Evolutionary conservation across 148 eudicot genomes (phyloP).

Genomic region (Fagopyrum tataricum): DNA sequence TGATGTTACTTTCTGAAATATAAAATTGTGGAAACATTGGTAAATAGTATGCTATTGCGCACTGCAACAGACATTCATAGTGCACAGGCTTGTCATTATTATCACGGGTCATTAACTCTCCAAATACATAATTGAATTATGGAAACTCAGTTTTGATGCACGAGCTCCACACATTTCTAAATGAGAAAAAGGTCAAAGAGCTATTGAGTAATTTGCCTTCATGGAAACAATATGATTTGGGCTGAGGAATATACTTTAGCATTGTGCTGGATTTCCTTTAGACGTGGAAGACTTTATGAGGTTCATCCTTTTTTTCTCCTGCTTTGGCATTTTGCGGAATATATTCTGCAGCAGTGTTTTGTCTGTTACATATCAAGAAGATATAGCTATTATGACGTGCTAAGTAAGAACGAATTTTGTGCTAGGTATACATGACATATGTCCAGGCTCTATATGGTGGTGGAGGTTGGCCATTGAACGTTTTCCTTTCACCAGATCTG

Average conservation of each 20-base stretch:
- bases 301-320: not conserved
- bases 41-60: not conserved
- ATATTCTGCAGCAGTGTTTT: not conserved
- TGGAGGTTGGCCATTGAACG: conserved; percentile 97
- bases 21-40: not conserved
- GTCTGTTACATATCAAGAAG: not conserved
- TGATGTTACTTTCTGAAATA: not conserved
- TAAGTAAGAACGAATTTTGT: not conserved
- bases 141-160: not conserved
- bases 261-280: not conserved
- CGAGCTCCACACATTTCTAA: not conserved
- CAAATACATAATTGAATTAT: not conserved
- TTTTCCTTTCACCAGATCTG: conserved; percentile 85
- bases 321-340: not conserved
- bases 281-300: not conserved
- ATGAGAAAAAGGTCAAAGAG: not conserved
- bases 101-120: not conserved
- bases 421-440: conserved; percentile 94
- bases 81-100: too few species aligned
- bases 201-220: not conserved
- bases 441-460: conserved; percentile 94
- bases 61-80: not conserved
- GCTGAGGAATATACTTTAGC: not conserved
- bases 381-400: not conserved
- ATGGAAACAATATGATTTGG: not conserved